These are phyloP conservation scores for Verticillium longisporum DNA, from an alignment of 2,329 filamentous ascomycete species.

Conservation along the genomic window DNA sequence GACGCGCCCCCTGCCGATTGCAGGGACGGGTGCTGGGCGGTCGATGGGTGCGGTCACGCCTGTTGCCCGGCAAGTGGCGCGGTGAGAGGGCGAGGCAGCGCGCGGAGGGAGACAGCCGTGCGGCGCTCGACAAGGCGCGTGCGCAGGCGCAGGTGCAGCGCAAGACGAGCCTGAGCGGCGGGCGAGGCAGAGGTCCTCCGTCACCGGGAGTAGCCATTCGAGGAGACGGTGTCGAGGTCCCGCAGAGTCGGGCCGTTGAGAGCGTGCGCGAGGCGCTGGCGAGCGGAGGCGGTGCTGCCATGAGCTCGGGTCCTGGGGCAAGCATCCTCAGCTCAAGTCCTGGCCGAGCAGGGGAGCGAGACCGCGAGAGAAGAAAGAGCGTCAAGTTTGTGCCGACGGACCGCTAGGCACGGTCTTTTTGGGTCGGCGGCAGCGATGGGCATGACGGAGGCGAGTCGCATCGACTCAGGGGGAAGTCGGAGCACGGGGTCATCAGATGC, in stretches of 20 bases:
- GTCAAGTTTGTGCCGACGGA: conserved; percentile 52
- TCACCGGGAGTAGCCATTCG: conserved; percentile 22
- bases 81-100: conserved; percentile 36
- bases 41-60: conserved; percentile 59
- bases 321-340: conserved; percentile 45
- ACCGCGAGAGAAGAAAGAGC: conserved; percentile 54
- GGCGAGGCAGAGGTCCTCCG: neutral
- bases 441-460: neutral
- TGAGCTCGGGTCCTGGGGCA: neutral
- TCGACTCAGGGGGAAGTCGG: neutral
- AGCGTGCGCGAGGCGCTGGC: conserved; percentile 48
- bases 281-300: conserved; percentile 17
- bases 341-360: conserved; percentile 27
- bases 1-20: conserved; percentile 13
- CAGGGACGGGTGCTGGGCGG: conserved; percentile 53
- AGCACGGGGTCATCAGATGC: neutral
- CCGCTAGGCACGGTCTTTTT: neutral
- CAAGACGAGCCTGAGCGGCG: conserved; percentile 16
- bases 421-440: neutral
- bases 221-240: conserved; percentile 47
- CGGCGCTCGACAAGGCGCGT: conserved; percentile 33
- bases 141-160: conserved; percentile 11
- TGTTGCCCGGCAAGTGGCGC: conserved; percentile 53
- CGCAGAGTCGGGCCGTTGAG: conserved; percentile 54
- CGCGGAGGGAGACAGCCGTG: conserved; percentile 46